Base-by-base conservation (phyloP, 108 stramenopile genomes). In the Nannochloropsis oceanica region DNA sequence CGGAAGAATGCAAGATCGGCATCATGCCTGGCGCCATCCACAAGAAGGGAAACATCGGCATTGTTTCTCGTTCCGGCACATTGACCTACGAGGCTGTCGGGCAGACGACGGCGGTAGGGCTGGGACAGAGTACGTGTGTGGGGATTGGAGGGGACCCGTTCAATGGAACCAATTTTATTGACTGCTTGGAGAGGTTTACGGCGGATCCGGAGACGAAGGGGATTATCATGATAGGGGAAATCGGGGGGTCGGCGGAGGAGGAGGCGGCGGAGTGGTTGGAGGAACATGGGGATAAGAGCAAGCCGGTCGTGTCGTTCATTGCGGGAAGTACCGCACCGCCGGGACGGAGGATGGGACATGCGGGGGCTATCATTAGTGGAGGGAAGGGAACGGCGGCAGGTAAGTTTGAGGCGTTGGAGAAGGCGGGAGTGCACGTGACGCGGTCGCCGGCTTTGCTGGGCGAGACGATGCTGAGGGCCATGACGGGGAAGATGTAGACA, bases 21-120 rank as follows among this genome's bases (percentile, higher is more conserved):
- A 99, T 99, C 93, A 99, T 99, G 98, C 98, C 98, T 50, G 98
- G 98, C 83, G 96, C 98, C 93, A 99, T 99, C 92, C 98, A 99
- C 92, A 88, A 85, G 89, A 86, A 85, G 81, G 98, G 98, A 44
- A 97, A 96, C 90, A 98, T 99, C 88, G 98, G 98, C 84, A 95
- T 99, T 34, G 98, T 99, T 13, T 94, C 93, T 43, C 92, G 98
- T 43, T 94, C 93, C 82, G 98, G 98, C 80, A 99, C 98, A 13
- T 85, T 99, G 42, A 99, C 98, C 8, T 99, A 99, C 87, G 98
- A 99, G 89, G 98, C 98, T 25, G 98, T 99, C 43, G 93, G 94
- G 82, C 98, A 99, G 92, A 99, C 98, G 44, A 97, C 98, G 46
- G 94, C 92, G 9, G 88, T 94, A 82, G 98, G 98, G 8, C 90